Percentiles rank a stretch among this genome's conserved stretches.
These are phyloP conservation scores for Hyaloscypha bicolor DNA, from an alignment of 495 filamentous ascomycete species.

Conservation along the genomic window DNA sequence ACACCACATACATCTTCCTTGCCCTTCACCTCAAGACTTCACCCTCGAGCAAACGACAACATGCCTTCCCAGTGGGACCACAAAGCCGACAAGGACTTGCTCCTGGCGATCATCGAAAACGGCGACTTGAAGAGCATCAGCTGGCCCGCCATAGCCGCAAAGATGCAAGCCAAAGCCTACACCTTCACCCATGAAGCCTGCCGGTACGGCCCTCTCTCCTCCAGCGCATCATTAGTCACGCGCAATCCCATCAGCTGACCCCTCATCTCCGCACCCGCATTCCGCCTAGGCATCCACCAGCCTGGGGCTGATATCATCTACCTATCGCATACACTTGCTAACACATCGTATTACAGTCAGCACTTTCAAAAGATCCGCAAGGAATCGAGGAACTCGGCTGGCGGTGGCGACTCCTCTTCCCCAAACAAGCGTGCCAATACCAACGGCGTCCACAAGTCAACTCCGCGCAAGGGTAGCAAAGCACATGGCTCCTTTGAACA, in stretches of 20 bases:
- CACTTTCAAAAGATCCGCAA: slow-evolving; percentile 35
- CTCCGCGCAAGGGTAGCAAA: neutral
- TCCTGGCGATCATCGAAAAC: slow-evolving; percentile 30
- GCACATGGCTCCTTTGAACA: slow-evolving; percentile 10
- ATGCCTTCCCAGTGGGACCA: slow-evolving; percentile 33
- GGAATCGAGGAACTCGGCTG: slow-evolving; percentile 33
- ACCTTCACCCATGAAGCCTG: slow-evolving; percentile 38
- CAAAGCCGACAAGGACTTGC: slow-evolving; percentile 33
- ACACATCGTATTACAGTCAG: slow-evolving; percentile 29
- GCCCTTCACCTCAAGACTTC: slow-evolving; percentile 28
- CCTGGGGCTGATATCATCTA: slow-evolving; percentile 6
- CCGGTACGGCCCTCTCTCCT: slow-evolving; percentile 33
- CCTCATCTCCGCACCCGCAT: neutral
- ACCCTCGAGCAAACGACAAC: neutral
- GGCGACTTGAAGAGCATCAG: slow-evolving; percentile 23
- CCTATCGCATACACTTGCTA: slow-evolving; percentile 3
- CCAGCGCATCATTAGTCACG: slow-evolving; percentile 5
- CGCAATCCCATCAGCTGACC: neutral
- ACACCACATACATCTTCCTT: neutral
- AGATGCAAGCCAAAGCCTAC: slow-evolving; percentile 33
- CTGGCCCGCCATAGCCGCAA: slow-evolving; percentile 31
- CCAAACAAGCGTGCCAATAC: slow-evolving; percentile 10
- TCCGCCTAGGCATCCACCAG: neutral
- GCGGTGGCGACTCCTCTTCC: slow-evolving; percentile 8
- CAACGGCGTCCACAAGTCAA: slow-evolving; percentile 20